Conservation (phyloP, 805 yeast species). For the Kluyveromyces aestuarii region DNA sequence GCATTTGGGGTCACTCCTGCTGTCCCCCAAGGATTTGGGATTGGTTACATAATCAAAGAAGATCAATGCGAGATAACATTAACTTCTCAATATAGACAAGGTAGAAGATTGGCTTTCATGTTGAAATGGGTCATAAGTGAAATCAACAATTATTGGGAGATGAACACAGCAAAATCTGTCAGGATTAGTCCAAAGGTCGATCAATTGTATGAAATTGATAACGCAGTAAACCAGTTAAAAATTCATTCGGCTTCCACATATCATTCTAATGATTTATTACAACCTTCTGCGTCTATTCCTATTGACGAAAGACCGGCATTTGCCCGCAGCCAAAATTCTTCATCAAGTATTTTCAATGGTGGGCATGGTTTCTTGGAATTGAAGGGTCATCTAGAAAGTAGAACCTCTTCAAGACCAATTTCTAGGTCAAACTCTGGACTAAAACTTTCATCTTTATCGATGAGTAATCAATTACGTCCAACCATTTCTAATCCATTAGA, state of each 20-base stretch:
- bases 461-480: constrained; percentile 3
- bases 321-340: constrained; percentile 1
- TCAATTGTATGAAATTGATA: constrained; percentile 30
- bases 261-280: neutral
- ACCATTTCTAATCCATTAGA: constrained; percentile 9
- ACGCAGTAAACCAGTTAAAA: constrained; percentile 16
- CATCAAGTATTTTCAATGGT: constrained; percentile 7
- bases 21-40: constrained; percentile 80
- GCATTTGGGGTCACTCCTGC: constrained; percentile 89
- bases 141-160: constrained; percentile 38
- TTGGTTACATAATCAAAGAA: constrained; percentile 79
- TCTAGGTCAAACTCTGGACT: constrained; percentile 12
- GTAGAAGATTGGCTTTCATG: constrained; percentile 67
- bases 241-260: neutral
- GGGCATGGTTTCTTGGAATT: constrained; percentile 22
- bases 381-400: constrained; percentile 20
- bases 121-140: constrained; percentile 60
- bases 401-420: constrained; percentile 14
- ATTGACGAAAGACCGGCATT: neutral
- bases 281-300: neutral
- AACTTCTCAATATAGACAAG: constrained; percentile 82
- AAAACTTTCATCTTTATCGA: constrained; percentile 11
- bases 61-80: constrained; percentile 76
- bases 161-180: constrained; percentile 6
- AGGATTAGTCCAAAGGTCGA: constrained; percentile 23